Evolutionary conservation across 2,329 filamentous ascomycete genomes (phyloP).

Genomic region (Diplodia mutila): DNA sequence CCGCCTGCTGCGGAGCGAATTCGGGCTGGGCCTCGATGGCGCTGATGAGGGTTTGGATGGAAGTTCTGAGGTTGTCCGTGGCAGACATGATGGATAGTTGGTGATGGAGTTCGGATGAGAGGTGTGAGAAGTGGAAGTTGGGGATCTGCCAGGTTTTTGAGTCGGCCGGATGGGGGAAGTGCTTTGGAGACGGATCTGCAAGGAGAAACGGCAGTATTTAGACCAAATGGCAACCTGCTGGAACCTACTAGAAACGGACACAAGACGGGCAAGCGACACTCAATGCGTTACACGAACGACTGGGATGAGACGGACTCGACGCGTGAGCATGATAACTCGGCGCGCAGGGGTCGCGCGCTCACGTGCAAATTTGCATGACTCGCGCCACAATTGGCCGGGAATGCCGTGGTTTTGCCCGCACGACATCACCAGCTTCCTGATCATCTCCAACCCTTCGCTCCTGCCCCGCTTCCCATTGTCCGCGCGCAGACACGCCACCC

Average conservation of each 20-base stretch:
- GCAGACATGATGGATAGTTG: background rate
- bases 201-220: background rate
- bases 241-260: background rate
- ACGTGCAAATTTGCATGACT: background rate
- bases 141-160: background rate
- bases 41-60: conserved; percentile 11
- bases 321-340: background rate
- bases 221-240: background rate
- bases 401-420: conserved; percentile 13
- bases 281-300: background rate
- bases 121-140: background rate
- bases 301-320: background rate
- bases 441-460: background rate
- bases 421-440: conserved; percentile 7
- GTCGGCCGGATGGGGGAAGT: background rate
- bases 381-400: background rate
- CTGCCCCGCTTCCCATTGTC: background rate
- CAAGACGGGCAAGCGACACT: background rate
- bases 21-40: conserved; percentile 1
- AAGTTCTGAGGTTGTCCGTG: background rate
- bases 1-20: background rate
- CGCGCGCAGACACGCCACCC: no score
- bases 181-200: background rate
- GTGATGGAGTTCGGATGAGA: background rate
- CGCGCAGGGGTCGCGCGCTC: background rate